Conservation (phyloP, 2,329 filamentous ascomycete species). For the Stemphylium lycopersici region DNA sequence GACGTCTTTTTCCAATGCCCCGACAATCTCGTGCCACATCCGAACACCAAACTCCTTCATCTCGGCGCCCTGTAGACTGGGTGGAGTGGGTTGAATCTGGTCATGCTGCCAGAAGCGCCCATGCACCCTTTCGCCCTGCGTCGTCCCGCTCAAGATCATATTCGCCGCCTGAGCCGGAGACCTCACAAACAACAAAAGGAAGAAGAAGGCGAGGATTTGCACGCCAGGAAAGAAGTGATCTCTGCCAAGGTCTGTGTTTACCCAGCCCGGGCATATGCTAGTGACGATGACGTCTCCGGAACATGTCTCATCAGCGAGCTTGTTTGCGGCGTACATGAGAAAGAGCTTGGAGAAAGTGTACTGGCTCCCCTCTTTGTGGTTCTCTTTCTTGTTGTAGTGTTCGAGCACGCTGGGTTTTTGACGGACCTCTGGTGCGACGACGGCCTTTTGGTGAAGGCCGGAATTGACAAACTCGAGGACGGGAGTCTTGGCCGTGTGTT, state of each 20-base stretch:
- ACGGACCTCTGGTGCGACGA: constrained; percentile 29
- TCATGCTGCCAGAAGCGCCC: constrained; percentile 48
- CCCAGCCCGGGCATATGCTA: constrained; percentile 45
- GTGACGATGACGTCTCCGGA: constrained; percentile 44
- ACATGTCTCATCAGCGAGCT: constrained; percentile 34
- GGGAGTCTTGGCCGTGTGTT: constrained; percentile 27
- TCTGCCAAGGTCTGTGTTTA: constrained; percentile 38
- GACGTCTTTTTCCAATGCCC: constrained; percentile 39
- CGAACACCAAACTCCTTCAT: constrained; percentile 38
- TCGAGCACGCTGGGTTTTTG: constrained; percentile 33
- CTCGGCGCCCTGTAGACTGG: constrained; percentile 37
- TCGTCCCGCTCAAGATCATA: constrained; percentile 42
- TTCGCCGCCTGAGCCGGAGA: constrained; percentile 40
- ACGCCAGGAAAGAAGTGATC: constrained; percentile 39
- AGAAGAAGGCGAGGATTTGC: constrained; percentile 27
- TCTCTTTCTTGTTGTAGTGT: constrained; percentile 37
- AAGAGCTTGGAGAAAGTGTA: constrained; percentile 46
- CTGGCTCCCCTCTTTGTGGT: constrained; percentile 32
- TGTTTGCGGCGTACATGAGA: constrained; percentile 42
- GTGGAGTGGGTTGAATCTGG: constrained; percentile 36
- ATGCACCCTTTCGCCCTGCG: constrained; percentile 41
- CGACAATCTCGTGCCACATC: constrained; percentile 45
- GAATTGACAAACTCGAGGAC: constrained; percentile 45
- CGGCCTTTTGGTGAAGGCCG: constrained; percentile 35
- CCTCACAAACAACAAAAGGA: constrained; percentile 32